Percentiles rank a stretch among this genome's conserved stretches.
phyloP scores from a whole-genome alignment of 306 rosid species.

The Glycine tomentella region DNA sequence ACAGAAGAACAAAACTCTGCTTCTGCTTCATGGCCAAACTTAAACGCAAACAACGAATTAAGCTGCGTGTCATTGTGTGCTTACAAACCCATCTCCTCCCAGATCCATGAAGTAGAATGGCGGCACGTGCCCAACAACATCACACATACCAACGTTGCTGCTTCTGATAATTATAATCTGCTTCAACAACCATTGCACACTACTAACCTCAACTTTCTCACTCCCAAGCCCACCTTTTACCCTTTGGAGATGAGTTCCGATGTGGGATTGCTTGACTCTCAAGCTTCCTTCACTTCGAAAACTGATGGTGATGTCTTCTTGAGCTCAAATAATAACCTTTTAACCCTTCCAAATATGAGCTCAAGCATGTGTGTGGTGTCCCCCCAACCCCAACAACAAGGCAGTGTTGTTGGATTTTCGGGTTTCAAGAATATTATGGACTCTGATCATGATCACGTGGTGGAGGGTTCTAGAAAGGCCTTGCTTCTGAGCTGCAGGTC shows the following conservation, averaged over 20 bases:
- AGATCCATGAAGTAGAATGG: no score
- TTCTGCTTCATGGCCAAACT: neutral
- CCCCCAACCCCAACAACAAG: constrained; percentile 31
- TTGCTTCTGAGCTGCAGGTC: constrained; percentile 58
- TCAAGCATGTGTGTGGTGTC: neutral
- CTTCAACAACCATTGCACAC: no score
- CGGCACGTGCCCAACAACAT: no score
- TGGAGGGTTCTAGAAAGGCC: constrained; percentile 56
- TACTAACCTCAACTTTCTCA: constrained; percentile 61
- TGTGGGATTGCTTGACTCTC: no score
- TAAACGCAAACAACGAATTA: constrained; percentile 18
- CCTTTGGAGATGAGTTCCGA: constrained; percentile 40
- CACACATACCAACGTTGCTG: no score
- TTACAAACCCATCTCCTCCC: no score
- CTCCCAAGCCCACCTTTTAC: constrained; percentile 57
- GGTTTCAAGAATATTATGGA: constrained; percentile 50
- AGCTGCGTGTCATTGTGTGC: constrained; percentile 6
- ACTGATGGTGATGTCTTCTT: constrained; percentile 22
- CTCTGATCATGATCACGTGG: neutral
- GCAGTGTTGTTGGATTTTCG: constrained; percentile 42
- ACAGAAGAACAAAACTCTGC: no score
- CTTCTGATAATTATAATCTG: no score
- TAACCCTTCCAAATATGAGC: constrained; percentile 43
- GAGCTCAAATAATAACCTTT: constrained; percentile 31
- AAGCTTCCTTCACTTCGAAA: constrained; percentile 46